phyloP scores from a whole-genome alignment of 179 eudicot species.

The Heliamphora ciliata region DNA sequence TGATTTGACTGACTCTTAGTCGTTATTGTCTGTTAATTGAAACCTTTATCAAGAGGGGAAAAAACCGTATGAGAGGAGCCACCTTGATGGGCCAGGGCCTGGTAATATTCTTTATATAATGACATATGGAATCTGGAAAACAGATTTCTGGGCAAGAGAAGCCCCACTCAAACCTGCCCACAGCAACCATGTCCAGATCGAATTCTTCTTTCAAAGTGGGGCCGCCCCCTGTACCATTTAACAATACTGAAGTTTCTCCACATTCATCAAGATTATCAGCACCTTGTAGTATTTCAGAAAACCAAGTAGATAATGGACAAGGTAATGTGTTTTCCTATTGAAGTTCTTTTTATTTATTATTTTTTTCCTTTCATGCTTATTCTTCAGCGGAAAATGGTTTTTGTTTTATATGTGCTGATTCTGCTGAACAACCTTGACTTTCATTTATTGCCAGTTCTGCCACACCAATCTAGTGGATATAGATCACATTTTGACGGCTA shows the following conservation, averaged over 20 bases:
- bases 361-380: background rate
- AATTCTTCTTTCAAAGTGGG: constrained; percentile 42
- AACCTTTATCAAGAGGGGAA: background rate
- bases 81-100: background rate
- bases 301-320: constrained; percentile 32
- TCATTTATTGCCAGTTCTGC: constrained; percentile 35
- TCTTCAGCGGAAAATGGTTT: background rate
- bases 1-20: background rate
- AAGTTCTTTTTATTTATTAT: background rate
- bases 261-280: constrained; percentile 33
- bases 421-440: constrained; percentile 17
- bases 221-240: constrained; percentile 36
- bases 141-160: constrained; percentile 96
- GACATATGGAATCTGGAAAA: background rate
- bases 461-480: constrained; percentile 40
- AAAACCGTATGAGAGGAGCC: background rate
- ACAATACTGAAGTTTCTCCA: constrained; percentile 35
- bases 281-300: constrained; percentile 31
- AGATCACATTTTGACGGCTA: constrained; percentile 53
- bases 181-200: constrained; percentile 30
- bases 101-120: background rate
- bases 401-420: constrained; percentile 16
- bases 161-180: too few relatives aligned
- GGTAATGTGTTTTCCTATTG: constrained; percentile 31
- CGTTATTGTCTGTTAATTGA: background rate